Base-by-base conservation (phyloP, 768 basidiomycete genomes). In the Boletus tylopilopsis region DNA sequence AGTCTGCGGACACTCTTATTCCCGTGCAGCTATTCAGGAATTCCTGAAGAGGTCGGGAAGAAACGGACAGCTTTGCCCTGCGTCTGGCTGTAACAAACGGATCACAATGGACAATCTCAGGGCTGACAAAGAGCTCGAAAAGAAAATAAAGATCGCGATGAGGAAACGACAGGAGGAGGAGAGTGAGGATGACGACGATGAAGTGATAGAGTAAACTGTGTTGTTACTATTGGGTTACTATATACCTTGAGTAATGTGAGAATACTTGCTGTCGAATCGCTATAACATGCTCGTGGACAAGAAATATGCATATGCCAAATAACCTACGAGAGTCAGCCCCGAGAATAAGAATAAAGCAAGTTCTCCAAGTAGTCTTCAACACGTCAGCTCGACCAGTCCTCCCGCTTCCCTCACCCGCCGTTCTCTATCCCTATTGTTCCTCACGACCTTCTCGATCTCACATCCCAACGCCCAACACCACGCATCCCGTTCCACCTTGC, bases 401-500 rank as follows among this genome's bases (percentile, higher is more conserved):
- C 91, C 92, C 10, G 74, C 74, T 45, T 83, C 79, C 62, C 87
- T 76, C 59, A 90, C 64, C 57, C 67, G 76, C 35, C 73, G 75
- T 65, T 94, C 93, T 55, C 90, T 73, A 18, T 77, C 79, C 53
- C 63, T 71, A 59, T 83, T 80, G 9, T 69, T 69, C 61, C 90
- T 74, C 33, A 81, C 81, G 13, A 87, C 69, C 64, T 82, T 84
- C 69, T 97, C 93, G 53, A 96, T 92, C 71, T 95, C 92, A 38
- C 79, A 80, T 53, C 90, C 93, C 57, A 98, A 69, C 1, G 90
- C 91, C 87, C 90, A 96, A 58, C 92, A 92, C 94, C 94, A 97
- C 24, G 85, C 77, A 66, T 98, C 94, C 24, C 94, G 74, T 68
- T 98, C 95, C 32, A 97, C 73, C 69, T 84, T 83, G 62, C 82